Base-by-base conservation (phyloP, 257 asterid genomes). In the Rehmannia glutinosa region DNA sequence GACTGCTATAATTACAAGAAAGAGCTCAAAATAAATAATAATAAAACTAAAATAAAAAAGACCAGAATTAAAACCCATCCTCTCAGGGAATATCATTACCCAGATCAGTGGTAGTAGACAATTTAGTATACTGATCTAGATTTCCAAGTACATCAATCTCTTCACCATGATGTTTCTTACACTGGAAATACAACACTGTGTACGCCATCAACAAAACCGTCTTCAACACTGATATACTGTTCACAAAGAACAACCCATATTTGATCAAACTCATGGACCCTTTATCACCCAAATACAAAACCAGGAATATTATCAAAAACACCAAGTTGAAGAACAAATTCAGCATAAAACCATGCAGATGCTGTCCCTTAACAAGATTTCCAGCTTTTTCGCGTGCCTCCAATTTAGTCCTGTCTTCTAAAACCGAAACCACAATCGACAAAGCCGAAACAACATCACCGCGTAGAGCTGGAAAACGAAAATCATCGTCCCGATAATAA, bases 91-190 rank as follows among this genome's bases (percentile, higher is more conserved):
- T 13, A 2, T 36, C 68, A 60, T 57, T 19, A 4, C 59, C 39
- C 30, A 54, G 9, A 1, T 33, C 8, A 1, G 6, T 9, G 24
- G 11, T 5, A 10, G 53, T n/a, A 9, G 69, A 32, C 43, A 76
- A 4, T 57, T 73, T 77, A 39, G 70, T 33, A 38, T 71, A 70
- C 46, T n/a, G n/a, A n/a, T 49, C 27, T 2, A 67, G 13, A 53
- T 23, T 20, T 1, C 69, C 81, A 65, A 69, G 25, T 19, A 36
- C 41, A 25, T 66, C 75, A 25, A 68, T 35, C 64, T 70, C 80
- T 58, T 80, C 85, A 12, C 84, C 86, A 55, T 51, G 80, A 7
- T 36, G 67, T 82, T 75, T 71, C 80, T 70, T 79, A 42, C 85
- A 85, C 30, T 71, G 66, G 45, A 83, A 74, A 36, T 85, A 87